These are phyloP conservation scores for Ostreobium quekettii DNA, from an alignment of 139 green algal genomes.

Conservation along the genomic window DNA sequence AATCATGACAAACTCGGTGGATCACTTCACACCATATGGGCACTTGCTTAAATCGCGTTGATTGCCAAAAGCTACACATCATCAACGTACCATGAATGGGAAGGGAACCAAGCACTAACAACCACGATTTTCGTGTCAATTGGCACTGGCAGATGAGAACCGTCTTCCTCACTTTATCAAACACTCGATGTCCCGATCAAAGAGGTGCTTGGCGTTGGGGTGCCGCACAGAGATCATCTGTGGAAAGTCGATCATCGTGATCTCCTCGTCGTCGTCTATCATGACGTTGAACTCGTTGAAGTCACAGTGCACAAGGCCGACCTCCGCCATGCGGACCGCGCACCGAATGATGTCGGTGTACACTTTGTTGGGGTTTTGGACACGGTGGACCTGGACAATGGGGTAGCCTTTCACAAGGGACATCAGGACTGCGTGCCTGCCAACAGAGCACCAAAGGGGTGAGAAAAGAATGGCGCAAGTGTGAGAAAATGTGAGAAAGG, in stretches of 20 bases:
- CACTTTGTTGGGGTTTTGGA: conserved; percentile 51
- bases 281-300: conserved; percentile 99
- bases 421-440: conserved; percentile 92
- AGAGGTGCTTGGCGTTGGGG: conserved; percentile 83
- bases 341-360: conserved; percentile 80
- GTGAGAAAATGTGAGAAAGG: no score
- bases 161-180: conserved; percentile 46
- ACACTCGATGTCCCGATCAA: conserved; percentile 89
- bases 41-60: background rate
- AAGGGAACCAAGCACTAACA: background rate
- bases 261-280: conserved; percentile 34
- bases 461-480: no score
- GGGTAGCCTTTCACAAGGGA: conserved; percentile 47
- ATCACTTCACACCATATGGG: background rate
- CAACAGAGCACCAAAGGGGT: no score
- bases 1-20: no score
- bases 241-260: conserved; percentile 94
- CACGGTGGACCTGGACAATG: conserved; percentile 44
- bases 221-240: conserved; percentile 95
- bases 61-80: background rate
- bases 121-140: background rate
- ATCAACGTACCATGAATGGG: background rate
- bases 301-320: conserved; percentile 96
- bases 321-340: conserved; percentile 43
- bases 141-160: background rate